Evolutionary conservation across 192 early-diverging fungal genomes (phyloP).

Genomic region (Lobosporangium transversale): DNA sequence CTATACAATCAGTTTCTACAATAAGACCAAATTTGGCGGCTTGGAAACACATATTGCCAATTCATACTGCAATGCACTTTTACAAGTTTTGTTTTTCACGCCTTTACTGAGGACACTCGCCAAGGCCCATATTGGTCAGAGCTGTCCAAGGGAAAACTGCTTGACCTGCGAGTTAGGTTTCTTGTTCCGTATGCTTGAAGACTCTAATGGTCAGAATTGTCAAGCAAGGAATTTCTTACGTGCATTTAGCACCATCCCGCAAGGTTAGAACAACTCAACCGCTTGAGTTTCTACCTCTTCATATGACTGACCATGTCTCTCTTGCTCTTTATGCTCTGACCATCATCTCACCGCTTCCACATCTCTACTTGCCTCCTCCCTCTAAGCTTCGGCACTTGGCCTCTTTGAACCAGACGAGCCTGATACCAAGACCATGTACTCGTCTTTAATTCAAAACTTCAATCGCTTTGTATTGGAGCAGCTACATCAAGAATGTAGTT

Average conservation of each 20-base stretch:
- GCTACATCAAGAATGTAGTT: slow-evolving; percentile 77
- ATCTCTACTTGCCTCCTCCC: neutral
- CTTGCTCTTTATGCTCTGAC: no score
- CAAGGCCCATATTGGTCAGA: slow-evolving; percentile 75
- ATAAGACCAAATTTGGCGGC: slow-evolving; percentile 86
- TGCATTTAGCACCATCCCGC: slow-evolving; percentile 83
- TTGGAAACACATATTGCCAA: slow-evolving; percentile 93
- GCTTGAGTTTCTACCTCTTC: no score
- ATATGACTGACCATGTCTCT: no score
- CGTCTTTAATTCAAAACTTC: slow-evolving; percentile 85
- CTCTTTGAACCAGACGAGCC: slow-evolving; percentile 88
- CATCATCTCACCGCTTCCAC: no score
- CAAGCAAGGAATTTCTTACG: slow-evolving; percentile 93
- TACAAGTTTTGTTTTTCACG: slow-evolving; percentile 87
- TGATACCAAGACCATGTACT: slow-evolving; percentile 67
- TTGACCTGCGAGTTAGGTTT: slow-evolving; percentile 94
- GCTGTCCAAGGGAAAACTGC: slow-evolving; percentile 81
- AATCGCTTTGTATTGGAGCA: slow-evolving; percentile 94
- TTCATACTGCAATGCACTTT: slow-evolving; percentile 88
- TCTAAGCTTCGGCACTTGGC: slow-evolving; percentile 79
- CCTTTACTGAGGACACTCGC: slow-evolving; percentile 69
- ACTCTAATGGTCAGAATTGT: slow-evolving; percentile 92
- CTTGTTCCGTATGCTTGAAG: slow-evolving; percentile 91
- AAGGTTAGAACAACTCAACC: slow-evolving; percentile 72
- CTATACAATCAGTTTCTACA: slow-evolving; percentile 74